These are phyloP conservation scores for Pythium diclinum DNA, from an alignment of 352 stramenopile species.

Conservation along the genomic window DNA sequence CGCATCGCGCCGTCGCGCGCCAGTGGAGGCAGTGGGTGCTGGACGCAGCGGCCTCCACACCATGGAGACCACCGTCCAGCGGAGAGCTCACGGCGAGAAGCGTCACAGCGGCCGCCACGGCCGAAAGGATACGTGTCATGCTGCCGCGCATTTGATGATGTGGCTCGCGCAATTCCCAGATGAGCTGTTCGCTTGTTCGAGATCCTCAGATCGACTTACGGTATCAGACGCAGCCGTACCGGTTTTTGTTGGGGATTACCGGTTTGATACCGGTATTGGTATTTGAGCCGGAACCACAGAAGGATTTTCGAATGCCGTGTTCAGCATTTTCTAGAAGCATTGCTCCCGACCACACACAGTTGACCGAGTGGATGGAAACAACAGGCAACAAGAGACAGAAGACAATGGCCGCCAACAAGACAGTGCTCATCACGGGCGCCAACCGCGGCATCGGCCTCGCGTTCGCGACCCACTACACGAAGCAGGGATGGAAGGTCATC, in stretches of 20 bases:
- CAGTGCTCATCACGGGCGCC: too few relatives aligned
- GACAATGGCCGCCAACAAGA: too few relatives aligned
- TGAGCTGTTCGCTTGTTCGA: conserved; percentile 13
- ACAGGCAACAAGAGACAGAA: not conserved
- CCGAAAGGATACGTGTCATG: conserved; percentile 27
- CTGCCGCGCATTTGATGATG: not conserved
- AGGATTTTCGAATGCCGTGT: conserved; percentile 5
- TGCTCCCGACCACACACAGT: not conserved
- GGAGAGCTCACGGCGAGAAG: conserved; percentile 6
- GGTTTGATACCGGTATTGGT: conserved; percentile 9
- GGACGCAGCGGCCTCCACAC: not conserved
- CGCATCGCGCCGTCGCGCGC: conserved; percentile 64
- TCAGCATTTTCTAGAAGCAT: not conserved
- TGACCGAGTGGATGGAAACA: not conserved
- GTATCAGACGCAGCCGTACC: not conserved
- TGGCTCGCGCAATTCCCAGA: too few relatives aligned
- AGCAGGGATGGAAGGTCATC: too few relatives aligned
- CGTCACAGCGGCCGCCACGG: conserved; percentile 8
- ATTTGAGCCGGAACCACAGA: not conserved
- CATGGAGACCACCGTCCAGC: not conserved
- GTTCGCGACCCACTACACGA: too few relatives aligned
- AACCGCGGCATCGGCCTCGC: too few relatives aligned
- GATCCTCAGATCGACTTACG: too few relatives aligned
- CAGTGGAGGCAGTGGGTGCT: conserved; percentile 58
- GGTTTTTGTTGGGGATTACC: conserved; percentile 1